A percentile compares a stretch with the other conserved stretches of the same genome.
Conservation (phyloP, 768 basidiomycete genomes). For the Calocera cornea region DNA sequence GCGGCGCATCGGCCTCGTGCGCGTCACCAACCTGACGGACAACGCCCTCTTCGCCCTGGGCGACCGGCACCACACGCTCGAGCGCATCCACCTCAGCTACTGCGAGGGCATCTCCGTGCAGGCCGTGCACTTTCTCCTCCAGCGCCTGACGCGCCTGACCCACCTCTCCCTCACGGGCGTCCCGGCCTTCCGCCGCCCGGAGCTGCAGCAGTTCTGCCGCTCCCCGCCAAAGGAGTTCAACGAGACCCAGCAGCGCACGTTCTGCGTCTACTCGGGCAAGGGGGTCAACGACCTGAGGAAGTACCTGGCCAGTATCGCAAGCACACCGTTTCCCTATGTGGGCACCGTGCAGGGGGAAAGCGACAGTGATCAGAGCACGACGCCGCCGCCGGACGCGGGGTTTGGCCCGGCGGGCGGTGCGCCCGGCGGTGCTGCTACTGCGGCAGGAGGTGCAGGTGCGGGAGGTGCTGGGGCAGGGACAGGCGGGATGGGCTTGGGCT, state of each 20-base stretch:
- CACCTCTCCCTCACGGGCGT: slow-evolving; percentile 98
- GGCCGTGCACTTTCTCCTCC: slow-evolving; percentile 80
- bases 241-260: slow-evolving; percentile 70
- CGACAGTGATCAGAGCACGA: slow-evolving; percentile 6
- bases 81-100: slow-evolving; percentile 93
- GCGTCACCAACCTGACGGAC: slow-evolving; percentile 86
- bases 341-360: background rate
- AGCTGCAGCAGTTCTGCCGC: slow-evolving; percentile 81
- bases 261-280: slow-evolving; percentile 92
- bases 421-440: background rate
- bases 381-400: background rate
- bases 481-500: too few relatives aligned
- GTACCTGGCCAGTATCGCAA: slow-evolving; percentile 34
- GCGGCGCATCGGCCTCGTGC: slow-evolving; percentile 85
- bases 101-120: slow-evolving; percentile 89
- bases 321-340: slow-evolving; percentile 4
- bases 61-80: slow-evolving; percentile 71
- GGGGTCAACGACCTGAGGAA: slow-evolving; percentile 72
- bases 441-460: background rate
- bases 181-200: slow-evolving; percentile 69
- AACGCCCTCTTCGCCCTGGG: slow-evolving; percentile 81
- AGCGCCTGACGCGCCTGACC: slow-evolving; percentile 77
- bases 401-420: background rate
- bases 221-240: slow-evolving; percentile 88
- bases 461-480: background rate